These are phyloP conservation scores for Leccinum ochraceum DNA, from an alignment of 768 basidiomycete genomes.

Conservation along the genomic window DNA sequence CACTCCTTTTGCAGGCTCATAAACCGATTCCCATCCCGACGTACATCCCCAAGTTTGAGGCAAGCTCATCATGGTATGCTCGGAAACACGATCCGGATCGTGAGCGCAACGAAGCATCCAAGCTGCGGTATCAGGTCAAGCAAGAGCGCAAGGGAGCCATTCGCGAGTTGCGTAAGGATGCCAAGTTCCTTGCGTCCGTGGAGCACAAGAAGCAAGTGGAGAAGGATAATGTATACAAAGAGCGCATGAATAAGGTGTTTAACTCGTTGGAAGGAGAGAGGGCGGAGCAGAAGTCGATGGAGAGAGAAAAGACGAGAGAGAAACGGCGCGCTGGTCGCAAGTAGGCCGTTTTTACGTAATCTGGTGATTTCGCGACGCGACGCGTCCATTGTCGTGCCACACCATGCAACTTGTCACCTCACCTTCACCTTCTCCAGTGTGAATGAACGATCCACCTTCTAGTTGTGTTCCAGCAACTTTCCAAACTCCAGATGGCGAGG, in stretches of 20 bases:
- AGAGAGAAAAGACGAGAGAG: slow-evolving; percentile 76
- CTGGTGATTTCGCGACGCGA: background rate
- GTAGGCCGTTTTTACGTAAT: slow-evolving; percentile 31
- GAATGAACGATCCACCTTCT: slow-evolving; percentile 30
- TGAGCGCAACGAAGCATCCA: slow-evolving; percentile 83
- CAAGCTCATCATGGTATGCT: slow-evolving; percentile 68
- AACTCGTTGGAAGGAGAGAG: slow-evolving; percentile 81
- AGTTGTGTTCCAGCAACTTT: slow-evolving; percentile 33
- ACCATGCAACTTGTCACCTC: background rate
- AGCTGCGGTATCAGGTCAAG: slow-evolving; percentile 86
- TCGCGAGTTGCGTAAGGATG: slow-evolving; percentile 93
- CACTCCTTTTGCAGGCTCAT: slow-evolving; percentile 86
- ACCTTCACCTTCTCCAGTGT: background rate
- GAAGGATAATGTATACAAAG: slow-evolving; percentile 81
- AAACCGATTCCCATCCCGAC: slow-evolving; percentile 95
- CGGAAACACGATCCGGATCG: slow-evolving; percentile 88
- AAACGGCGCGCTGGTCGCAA: slow-evolving; percentile 79
- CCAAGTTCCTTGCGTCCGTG: slow-evolving; percentile 87
- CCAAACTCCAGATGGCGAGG: slow-evolving; percentile 30
- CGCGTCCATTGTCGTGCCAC: background rate
- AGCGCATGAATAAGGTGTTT: slow-evolving; percentile 81
- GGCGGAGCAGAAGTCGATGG: slow-evolving; percentile 92
- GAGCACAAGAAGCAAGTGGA: slow-evolving; percentile 81
- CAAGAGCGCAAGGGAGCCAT: slow-evolving; percentile 98
- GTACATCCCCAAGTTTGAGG: slow-evolving; percentile 92